Conservation (phyloP, 2,329 filamentous ascomycete genomes). For the Sporothrix euskadiensis region DNA sequence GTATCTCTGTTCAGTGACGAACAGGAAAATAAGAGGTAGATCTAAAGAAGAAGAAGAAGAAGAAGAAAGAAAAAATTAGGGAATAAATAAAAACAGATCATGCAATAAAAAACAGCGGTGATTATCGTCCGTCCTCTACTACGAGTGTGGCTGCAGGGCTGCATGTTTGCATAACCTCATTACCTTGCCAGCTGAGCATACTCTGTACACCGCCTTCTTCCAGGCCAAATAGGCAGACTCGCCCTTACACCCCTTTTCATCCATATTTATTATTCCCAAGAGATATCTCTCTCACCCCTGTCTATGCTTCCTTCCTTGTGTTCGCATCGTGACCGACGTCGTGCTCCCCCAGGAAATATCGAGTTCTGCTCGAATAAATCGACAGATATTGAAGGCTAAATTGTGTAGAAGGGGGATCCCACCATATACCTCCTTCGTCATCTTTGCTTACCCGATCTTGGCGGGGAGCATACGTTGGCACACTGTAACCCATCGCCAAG, state of each 20-base stretch:
- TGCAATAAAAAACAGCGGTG: not conserved
- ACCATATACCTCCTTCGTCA: not conserved
- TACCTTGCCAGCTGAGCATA: not conserved
- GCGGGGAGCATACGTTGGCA: not conserved
- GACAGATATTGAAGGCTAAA: not conserved
- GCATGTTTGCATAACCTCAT: not conserved
- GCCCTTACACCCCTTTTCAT: not conserved
- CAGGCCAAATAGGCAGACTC: not conserved
- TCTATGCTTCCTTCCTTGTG: slow-evolving; percentile 15
- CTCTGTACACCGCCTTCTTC: not conserved
- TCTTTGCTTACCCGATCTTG: not conserved
- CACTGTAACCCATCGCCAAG: not conserved
- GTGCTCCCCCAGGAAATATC: not conserved
- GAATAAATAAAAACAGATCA: not conserved
- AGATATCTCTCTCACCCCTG: not conserved
- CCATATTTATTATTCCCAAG: not conserved
- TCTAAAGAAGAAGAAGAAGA: not conserved
- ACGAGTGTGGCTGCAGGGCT: slow-evolving; percentile 11
- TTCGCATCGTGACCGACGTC: slow-evolving; percentile 14
- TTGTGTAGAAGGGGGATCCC: not conserved
- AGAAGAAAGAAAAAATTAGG: not conserved
- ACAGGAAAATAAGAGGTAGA: not conserved
- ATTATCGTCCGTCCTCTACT: not conserved
- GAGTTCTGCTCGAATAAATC: not conserved
- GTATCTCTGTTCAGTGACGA: not conserved